Conservation (phyloP, 257 asterid genomes). For the Verbascum thapsus region DNA sequence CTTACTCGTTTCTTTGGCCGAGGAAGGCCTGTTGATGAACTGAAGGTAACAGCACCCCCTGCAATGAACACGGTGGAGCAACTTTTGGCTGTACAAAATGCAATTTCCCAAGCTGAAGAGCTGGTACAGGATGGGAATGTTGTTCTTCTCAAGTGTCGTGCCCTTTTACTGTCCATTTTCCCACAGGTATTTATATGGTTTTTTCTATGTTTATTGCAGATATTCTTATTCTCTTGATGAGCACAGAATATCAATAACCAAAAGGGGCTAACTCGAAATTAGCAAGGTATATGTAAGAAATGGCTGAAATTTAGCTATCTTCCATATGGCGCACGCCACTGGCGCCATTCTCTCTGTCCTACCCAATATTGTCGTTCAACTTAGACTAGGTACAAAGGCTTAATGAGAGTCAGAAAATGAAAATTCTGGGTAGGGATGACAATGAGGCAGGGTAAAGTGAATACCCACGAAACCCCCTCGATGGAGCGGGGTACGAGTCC, state of each 20-base stretch:
- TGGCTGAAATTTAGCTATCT: conserved; percentile 6
- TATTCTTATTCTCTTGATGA: not conserved
- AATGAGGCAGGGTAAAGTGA: too few relatives aligned
- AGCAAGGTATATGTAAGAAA: not conserved
- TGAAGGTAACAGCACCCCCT: conserved; percentile 81
- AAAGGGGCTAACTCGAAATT: not conserved
- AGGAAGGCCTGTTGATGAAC: conserved; percentile 68
- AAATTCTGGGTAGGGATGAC: too few relatives aligned
- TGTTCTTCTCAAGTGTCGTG: conserved; percentile 77
- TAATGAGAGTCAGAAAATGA: too few relatives aligned
- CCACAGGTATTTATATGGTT: conserved; percentile 67
- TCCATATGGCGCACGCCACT: too few relatives aligned
- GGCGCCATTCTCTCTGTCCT: too few relatives aligned
- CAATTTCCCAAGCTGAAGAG: conserved; percentile 87
- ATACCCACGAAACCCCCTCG: too few relatives aligned
- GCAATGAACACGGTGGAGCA: conserved; percentile 92
- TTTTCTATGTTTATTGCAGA: not conserved
- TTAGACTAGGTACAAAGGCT: too few relatives aligned
- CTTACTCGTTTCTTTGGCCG: conserved; percentile 62
- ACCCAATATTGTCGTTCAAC: too few relatives aligned
- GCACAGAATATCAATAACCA: conserved; percentile 1
- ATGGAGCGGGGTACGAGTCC: too few relatives aligned
- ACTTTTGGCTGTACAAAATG: conserved; percentile 93
- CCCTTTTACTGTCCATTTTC: conserved; percentile 74
- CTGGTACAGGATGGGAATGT: conserved; percentile 82